Percentiles rank a stretch among this genome's conserved stretches.
phyloP scores from a whole-genome alignment of 2,329 filamentous ascomycete species.

The Purpureocillium takamizusanense region DNA sequence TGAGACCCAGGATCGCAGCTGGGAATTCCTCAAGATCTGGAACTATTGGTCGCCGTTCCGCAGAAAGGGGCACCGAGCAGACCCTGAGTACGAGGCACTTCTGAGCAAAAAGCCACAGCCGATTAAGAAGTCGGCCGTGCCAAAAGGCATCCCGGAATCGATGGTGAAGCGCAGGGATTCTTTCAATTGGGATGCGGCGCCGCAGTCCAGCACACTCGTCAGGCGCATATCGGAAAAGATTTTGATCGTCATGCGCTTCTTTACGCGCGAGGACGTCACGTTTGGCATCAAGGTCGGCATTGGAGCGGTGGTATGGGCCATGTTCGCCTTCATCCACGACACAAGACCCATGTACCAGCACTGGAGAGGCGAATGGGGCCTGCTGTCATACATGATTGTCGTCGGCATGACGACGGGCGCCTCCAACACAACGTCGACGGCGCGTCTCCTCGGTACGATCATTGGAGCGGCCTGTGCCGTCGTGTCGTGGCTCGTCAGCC shows the following conservation, averaged over 20 bases:
- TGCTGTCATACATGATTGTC: conserved; percentile 95
- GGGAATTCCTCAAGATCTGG: conserved; percentile 88
- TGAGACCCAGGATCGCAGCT: conserved; percentile 54
- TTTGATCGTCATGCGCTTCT: conserved; percentile 35
- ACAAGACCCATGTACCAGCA: conserved; percentile 74
- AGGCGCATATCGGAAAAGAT: conserved; percentile 35
- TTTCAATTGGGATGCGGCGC: conserved; percentile 47
- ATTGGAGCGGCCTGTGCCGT: conserved; percentile 71
- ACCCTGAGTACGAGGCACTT: conserved; percentile 33
- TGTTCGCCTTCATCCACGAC: conserved; percentile 73
- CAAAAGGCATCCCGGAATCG: conserved; percentile 44
- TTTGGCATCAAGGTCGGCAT: conserved; percentile 92
- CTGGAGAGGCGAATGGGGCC: conserved; percentile 94
- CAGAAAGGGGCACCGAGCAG: conserved; percentile 13
- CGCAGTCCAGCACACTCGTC: conserved; percentile 33
- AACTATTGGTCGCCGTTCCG: conserved; percentile 8
- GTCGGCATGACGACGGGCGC: conserved; percentile 96
- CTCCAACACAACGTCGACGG: conserved; percentile 83
- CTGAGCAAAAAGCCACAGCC: conserved; percentile 31
- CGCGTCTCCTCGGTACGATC: conserved; percentile 79
- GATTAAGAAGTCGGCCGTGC: conserved; percentile 44
- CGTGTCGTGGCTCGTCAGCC: conserved; percentile 66
- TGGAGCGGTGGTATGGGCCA: conserved; percentile 79
- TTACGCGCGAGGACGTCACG: conserved; percentile 48
- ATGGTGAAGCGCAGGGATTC: conserved; percentile 44